A percentile compares a stretch with the other conserved stretches of the same genome.
Evolutionary conservation across 768 basidiomycete genomes (phyloP).

Genomic region (Lentinula boryana): DNA sequence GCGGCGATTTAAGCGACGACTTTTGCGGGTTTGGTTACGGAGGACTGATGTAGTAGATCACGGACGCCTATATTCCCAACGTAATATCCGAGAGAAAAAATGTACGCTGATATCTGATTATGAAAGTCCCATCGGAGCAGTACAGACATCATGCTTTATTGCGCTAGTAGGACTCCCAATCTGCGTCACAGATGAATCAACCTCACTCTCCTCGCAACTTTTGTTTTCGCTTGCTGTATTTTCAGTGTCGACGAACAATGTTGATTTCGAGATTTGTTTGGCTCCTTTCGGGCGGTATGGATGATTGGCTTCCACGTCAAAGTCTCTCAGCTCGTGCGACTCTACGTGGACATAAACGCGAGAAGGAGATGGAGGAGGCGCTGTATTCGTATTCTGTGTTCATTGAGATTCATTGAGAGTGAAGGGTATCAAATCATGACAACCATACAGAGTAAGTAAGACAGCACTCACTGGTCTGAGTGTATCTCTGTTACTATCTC

Average conservation of each 20-base stretch:
- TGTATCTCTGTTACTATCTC: background rate
- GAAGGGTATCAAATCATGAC: background rate
- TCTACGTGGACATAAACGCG: conserved; percentile 23
- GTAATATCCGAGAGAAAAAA: too few relatives aligned
- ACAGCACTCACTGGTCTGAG: background rate
- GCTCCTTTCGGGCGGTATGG: background rate
- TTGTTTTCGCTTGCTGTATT: background rate
- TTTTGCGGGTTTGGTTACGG: too few relatives aligned
- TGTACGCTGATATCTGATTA: too few relatives aligned
- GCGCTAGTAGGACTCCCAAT: background rate
- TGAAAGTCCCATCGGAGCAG: background rate
- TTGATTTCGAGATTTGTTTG: background rate
- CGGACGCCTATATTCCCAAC: too few relatives aligned
- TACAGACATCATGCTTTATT: background rate
- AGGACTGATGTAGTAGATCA: too few relatives aligned
- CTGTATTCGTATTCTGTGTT: too few relatives aligned
- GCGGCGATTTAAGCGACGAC: too few relatives aligned
- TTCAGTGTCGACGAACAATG: background rate
- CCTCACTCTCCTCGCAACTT: background rate
- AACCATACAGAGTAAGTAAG: background rate
- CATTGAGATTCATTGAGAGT: background rate
- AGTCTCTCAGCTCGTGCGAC: conserved; percentile 24
- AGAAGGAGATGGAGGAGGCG: background rate
- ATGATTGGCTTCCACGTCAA: background rate
- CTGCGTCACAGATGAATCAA: background rate